Evolutionary conservation across 1,139 yeast species (phyloP), one percentile per base, ranked within the genome.

Genomic region (Lodderomyces beijingensis): DNA sequence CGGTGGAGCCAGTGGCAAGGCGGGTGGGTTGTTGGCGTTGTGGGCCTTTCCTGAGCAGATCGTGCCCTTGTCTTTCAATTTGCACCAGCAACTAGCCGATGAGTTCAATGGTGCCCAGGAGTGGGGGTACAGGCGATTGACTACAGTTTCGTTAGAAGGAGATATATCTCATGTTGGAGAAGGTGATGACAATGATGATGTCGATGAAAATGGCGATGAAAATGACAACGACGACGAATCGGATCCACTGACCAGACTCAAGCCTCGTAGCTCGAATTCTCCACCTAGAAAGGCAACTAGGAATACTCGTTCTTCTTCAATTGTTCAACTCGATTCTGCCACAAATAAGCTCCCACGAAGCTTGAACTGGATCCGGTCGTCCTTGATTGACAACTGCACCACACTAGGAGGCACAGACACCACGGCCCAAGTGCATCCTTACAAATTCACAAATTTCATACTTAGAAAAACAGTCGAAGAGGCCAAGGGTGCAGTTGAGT

Each of bases 31-130:
- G 32, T 61, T 91, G 36, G 96, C 96, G 1, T 70, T 85, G 27
- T 88, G 97, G 95, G 97, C 97, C 0, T 91, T 91, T 55, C 98
- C 98, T 1, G 89, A 84, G 49, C 95, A 87, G 55, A 78, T 91
- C 34, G 97, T 89, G 4, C 94, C 95, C 1, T 66, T 91, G 36
- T 82, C 95, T 29, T 91, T 88, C 59, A 74, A 76, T 42, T 69
- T 91, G 41, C 98, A 91, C 60, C 88, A 84, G 49, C 82, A 88
- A 40, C 68, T 91, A 33, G 76, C 95, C 5, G 79, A 81, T 41
- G 70, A 78, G 55, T 85, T 78, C 55, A 72, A 80, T 46, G 98
- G 98, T 11, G 87, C 67, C 31, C 67, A 70, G 25, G 85, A 84
- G 47, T 91, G 97, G 97, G 97, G 95, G 14, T 91, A 87, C 57